These are phyloP conservation scores for Fusarium tupiense DNA, from an alignment of 2,329 filamentous ascomycete species.

Conservation along the genomic window DNA sequence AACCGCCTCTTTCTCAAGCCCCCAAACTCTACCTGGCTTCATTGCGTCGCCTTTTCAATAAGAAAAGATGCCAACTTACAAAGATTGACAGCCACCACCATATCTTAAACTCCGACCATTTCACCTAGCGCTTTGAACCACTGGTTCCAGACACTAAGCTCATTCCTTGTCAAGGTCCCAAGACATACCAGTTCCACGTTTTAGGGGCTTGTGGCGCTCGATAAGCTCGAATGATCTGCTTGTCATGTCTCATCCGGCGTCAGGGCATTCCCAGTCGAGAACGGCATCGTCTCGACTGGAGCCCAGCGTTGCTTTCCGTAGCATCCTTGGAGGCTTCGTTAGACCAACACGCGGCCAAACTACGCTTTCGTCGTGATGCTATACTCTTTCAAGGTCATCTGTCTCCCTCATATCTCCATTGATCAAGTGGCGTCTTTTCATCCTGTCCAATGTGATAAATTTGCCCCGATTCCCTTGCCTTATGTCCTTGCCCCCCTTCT, in stretches of 20 bases:
- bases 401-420: not conserved
- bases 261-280: constrained; percentile 13
- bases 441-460: constrained; percentile 27
- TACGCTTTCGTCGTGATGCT: constrained; percentile 26
- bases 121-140: constrained; percentile 1
- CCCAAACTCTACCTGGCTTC: not conserved
- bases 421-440: constrained; percentile 10
- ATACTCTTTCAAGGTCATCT: constrained; percentile 1
- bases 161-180: constrained; percentile 26
- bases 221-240: not conserved
- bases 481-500: constrained; percentile 4
- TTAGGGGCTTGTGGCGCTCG: constrained; percentile 19
- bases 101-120: constrained; percentile 6
- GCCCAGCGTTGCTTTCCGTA: constrained; percentile 29
- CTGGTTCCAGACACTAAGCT: constrained; percentile 26
- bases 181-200: constrained; percentile 37
- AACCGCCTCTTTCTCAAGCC: not conserved
- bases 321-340: constrained; percentile 5
- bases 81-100: not conserved
- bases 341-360: constrained; percentile 3
- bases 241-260: constrained; percentile 16
- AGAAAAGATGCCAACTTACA: not conserved
- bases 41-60: not conserved
- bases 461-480: constrained; percentile 18
- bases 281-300: constrained; percentile 2